Evolutionary conservation across 1,284 basidiomycete species (phyloP), one percentile per base, ranked within the genome.

Genomic region (Sporisorium reilianum): DNA sequence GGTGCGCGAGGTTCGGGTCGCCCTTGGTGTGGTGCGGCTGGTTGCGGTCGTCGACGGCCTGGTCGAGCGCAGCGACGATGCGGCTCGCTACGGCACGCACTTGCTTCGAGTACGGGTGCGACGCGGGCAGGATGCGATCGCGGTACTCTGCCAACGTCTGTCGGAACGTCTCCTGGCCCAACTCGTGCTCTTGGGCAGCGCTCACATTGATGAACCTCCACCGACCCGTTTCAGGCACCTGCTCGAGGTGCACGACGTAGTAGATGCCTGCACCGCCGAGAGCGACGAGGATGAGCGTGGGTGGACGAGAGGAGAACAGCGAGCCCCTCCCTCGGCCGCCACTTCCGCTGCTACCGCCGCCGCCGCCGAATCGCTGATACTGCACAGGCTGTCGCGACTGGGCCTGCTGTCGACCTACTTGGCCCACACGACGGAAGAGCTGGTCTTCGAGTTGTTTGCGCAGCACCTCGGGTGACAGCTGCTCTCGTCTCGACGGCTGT

Each of bases 61-160:
- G 68, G 64, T 90, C 88, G 49, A 90, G 91, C 1, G 90, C 89
- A 38, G 89, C 87, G 5, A 97, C 88, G 53, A 97, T 90, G n/a
- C 89, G 88, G 2, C 87, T 86, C 1, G 91, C 91, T 28, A 97
- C 89, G 6, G 88, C 50, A 8, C 72, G 67, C 11, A 81, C 87
- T 20, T 89, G 89, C 5, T 85, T 86, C 0, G 90, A 89, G 7
- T 91, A 72, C 0, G 90, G 89, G 72, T 96, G 91, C 46, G 89
- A 86, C 0, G 89, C 85, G 0, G 94, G 91, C 0, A 97, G 88
- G 16, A 92, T 88, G 40, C 86, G 86, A 25, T 87, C 86, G 22
- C 86, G 82, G 72, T 90, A 91, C 77, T 93, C 87, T 5, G 86
- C 58, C 5, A 90, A 81, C 1, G 90, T 86, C 67, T 90, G 82